These are phyloP conservation scores for Aspergillus viridinutans DNA, from an alignment of 2,329 filamentous ascomycete species.

Conservation along the genomic window DNA sequence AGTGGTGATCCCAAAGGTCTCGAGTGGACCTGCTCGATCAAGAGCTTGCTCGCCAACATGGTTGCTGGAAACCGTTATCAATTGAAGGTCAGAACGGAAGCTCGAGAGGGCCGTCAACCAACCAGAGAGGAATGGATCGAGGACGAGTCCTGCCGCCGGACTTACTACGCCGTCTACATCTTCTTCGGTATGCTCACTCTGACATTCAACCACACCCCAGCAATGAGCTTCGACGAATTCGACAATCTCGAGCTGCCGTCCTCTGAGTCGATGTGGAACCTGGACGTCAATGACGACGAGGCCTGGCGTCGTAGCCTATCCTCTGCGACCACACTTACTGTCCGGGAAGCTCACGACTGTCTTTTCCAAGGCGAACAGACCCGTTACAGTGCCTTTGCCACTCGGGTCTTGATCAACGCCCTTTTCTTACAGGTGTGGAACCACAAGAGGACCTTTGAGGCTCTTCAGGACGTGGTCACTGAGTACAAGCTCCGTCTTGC, in stretches of 20 bases:
- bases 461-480: slow-evolving; percentile 92
- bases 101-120: slow-evolving; percentile 69
- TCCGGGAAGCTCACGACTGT: slow-evolving; percentile 90
- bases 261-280: slow-evolving; percentile 90
- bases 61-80: slow-evolving; percentile 96
- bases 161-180: slow-evolving; percentile 98
- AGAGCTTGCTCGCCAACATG: slow-evolving; percentile 97
- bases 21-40: slow-evolving; percentile 98
- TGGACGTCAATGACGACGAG: slow-evolving; percentile 71
- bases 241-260: slow-evolving; percentile 89
- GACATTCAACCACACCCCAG: slow-evolving; percentile 96
- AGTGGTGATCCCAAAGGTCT: slow-evolving; percentile 95
- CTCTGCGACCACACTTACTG: slow-evolving; percentile 70
- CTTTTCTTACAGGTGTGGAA: slow-evolving; percentile 98
- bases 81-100: slow-evolving; percentile 86
- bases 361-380: slow-evolving; percentile 89
- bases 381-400: slow-evolving; percentile 93
- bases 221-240: slow-evolving; percentile 97
- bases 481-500: slow-evolving; percentile 96
- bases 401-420: slow-evolving; percentile 97
- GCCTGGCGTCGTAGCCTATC: slow-evolving; percentile 78
- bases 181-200: slow-evolving; percentile 94
- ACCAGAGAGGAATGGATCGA: slow-evolving; percentile 90
- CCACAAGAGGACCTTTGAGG: slow-evolving; percentile 96
- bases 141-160: slow-evolving; percentile 92